These are phyloP conservation scores for Fonsecaea pugnacius DNA, from an alignment of 2,329 filamentous ascomycete species.

Conservation along the genomic window DNA sequence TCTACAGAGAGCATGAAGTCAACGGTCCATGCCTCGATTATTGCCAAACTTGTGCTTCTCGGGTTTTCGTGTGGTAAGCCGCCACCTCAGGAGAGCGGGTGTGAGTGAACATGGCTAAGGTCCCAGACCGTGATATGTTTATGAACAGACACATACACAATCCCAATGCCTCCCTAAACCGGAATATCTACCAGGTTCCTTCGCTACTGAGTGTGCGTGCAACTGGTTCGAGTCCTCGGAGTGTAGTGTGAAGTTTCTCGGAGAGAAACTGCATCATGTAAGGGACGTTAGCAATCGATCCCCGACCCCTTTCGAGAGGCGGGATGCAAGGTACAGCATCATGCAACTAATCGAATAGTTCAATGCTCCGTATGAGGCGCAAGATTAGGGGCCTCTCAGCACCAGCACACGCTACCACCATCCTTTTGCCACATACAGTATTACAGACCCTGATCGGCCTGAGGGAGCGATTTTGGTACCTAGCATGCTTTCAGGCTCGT, in stretches of 20 bases:
- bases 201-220: background rate
- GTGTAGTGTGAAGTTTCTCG: background rate
- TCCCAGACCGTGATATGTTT: background rate
- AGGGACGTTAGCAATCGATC: background rate
- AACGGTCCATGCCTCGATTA: too few relatives aligned
- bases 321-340: background rate
- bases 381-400: too few relatives aligned
- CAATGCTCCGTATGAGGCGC: too few relatives aligned
- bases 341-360: too few relatives aligned
- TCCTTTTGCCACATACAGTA: too few relatives aligned
- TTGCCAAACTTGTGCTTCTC: too few relatives aligned
- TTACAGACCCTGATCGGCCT: background rate
- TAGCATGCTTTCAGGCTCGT: background rate
- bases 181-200: background rate
- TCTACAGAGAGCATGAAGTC: too few relatives aligned
- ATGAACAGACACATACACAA: too few relatives aligned
- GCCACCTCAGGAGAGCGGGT: background rate
- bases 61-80: background rate
- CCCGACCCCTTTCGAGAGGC: background rate
- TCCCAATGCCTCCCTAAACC: too few relatives aligned
- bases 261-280: background rate
- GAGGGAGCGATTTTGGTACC: background rate
- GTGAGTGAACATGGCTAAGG: background rate
- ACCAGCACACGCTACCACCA: too few relatives aligned
- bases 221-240: background rate